Conservation (phyloP, 1,139 yeast species). For the Debaryomycetaceae sp. region DNA sequence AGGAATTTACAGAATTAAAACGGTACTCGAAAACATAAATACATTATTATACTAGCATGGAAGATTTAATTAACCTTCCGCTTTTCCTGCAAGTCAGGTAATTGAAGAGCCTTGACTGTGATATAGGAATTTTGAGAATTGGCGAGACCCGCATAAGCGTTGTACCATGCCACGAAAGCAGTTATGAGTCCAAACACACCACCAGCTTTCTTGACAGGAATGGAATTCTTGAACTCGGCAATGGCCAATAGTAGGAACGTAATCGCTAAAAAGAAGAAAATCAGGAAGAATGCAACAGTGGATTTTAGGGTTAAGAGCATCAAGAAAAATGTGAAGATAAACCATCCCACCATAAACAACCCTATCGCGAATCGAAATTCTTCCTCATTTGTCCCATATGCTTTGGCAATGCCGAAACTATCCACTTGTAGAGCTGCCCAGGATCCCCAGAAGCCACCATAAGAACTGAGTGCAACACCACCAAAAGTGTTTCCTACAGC, state of each 20-base stretch:
- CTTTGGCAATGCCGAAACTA: conserved; percentile 66
- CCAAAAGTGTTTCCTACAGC: conserved; percentile 86
- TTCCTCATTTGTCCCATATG: conserved; percentile 43
- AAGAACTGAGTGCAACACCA: conserved; percentile 79
- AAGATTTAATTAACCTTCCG: neutral
- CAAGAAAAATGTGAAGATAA: conserved; percentile 70
- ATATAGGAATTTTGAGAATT: conserved; percentile 67
- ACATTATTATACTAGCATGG: neutral
- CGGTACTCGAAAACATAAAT: neutral
- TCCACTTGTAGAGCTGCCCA: conserved; percentile 72
- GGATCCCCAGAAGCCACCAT: conserved; percentile 88
- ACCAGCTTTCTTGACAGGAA: conserved; percentile 55
- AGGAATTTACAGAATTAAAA: no score
- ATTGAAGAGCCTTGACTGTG: conserved; percentile 48
- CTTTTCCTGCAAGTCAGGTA: conserved; percentile 37
- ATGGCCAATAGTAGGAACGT: conserved; percentile 68
- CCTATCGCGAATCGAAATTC: conserved; percentile 57
- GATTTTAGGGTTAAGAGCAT: conserved; percentile 71
- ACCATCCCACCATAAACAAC: conserved; percentile 74
- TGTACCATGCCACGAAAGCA: conserved; percentile 82
- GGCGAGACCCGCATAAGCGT: conserved; percentile 89
- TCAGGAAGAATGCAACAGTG: conserved; percentile 68
- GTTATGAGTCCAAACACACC: conserved; percentile 81
- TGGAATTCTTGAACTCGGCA: conserved; percentile 41
- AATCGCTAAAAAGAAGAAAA: conserved; percentile 62